Evolutionary conservation across 129 eudicot genomes (phyloP), one percentile per base, ranked within the genome.

Genomic region (Tagetes patula): DNA sequence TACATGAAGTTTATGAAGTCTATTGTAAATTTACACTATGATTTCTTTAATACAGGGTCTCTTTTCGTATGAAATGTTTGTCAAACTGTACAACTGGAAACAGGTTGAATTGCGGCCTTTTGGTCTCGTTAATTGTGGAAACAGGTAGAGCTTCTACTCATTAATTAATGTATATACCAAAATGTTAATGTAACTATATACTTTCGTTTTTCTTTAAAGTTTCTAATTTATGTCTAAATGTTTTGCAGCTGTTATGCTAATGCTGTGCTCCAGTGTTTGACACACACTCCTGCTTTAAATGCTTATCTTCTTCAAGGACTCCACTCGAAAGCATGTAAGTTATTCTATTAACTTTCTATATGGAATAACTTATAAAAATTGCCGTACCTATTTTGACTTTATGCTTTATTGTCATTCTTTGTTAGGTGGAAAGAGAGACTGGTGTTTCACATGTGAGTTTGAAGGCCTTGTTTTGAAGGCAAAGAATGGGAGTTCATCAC

Each of bases 191-290:
- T 36, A 45, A 40, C 41, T 30, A 38, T 40, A 14, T 33, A 8
- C 38, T 34, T 62, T 70, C 3, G 14, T 70, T 3, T 62, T 49
- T 38, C 65, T 49, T 38, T 62, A 50, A 42, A 3, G 39, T 14
- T 64, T 78, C 1, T 12, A 33, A 33, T 6, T 49, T 13, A 68
- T 49, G 47, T 20, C 36, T 70, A 40, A 53, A 54, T 71, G 7
- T 78, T 47, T n/a, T 90, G 84, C 92, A 94, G 99, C 80, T 94
- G 99, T 58, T 94, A 90, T 67, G 99, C 99, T 20, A 94, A 94
- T 88, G 97, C 90, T 30, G 96, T 94, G 71, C 96, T 94, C 12
- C 97, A 94, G 78, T 94, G 99, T 75, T 80, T 94, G 84, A 80
- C 85, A 78, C 91, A 84, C 81, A 94, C 99, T 40, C 97, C 97